Percentiles rank a stretch among this genome's conserved stretches.
phyloP scores from a whole-genome alignment of 306 rosid genomes.

The Medicago ruthenica region DNA sequence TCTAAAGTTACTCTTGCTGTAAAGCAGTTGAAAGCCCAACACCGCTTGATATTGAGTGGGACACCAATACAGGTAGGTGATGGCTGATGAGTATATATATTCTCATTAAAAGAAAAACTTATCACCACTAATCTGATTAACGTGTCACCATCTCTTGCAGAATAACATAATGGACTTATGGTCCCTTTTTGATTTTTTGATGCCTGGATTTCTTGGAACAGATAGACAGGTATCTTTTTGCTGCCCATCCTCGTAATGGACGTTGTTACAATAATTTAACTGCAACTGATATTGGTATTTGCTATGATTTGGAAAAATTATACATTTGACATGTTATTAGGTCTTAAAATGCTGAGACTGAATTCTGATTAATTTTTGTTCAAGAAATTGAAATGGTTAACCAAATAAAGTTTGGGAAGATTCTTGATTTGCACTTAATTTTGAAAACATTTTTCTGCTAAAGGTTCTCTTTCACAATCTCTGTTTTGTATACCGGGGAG shows the following conservation, averaged over 20 bases:
- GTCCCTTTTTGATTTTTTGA: conserved; percentile 98
- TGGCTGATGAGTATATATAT: conserved; percentile 30
- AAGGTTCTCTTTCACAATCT: neutral
- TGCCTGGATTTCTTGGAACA: conserved; percentile 99
- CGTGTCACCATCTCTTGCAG: conserved; percentile 59
- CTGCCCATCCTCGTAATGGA: neutral
- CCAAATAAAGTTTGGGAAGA: neutral
- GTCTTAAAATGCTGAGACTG: conserved; percentile 13
- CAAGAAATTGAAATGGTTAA: conserved; percentile 5
- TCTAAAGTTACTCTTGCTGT: conserved; percentile 90
- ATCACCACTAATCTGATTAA: conserved; percentile 38
- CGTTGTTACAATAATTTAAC: conserved; percentile 3
- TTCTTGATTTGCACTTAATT: neutral
- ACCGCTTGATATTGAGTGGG: conserved; percentile 96
- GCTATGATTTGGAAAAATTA: conserved; percentile 23
- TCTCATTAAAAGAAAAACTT: conserved; percentile 13
- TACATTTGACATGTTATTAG: neutral
- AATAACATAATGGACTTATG: conserved; percentile 97
- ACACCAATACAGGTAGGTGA: conserved; percentile 95
- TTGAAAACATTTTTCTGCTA: neutral
- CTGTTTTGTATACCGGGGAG: neutral
- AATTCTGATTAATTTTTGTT: conserved; percentile 3
- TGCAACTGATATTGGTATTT: conserved; percentile 10
- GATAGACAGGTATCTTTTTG: conserved; percentile 82
- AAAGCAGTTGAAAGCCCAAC: conserved; percentile 93